These are phyloP conservation scores for Russula olivacea DNA, from an alignment of 768 basidiomycete genomes.

Conservation along the genomic window DNA sequence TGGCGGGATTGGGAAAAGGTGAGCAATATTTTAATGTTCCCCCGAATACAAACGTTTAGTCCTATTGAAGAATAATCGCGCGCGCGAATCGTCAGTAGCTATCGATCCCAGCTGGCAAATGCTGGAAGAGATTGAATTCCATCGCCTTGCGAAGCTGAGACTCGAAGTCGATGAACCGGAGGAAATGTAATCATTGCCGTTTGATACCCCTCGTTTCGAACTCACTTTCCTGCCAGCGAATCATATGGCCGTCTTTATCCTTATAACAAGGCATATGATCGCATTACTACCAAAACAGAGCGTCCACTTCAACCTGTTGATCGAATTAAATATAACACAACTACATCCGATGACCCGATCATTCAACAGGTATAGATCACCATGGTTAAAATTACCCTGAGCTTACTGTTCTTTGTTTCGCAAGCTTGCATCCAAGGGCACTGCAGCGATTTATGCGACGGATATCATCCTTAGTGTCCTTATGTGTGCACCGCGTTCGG, in stretches of 20 bases:
- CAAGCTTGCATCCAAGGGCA: constrained; percentile 73
- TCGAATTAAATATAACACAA: constrained; percentile 94
- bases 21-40: constrained; percentile 18
- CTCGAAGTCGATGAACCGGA: constrained; percentile 93
- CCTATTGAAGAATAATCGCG: constrained; percentile 57
- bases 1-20: constrained; percentile 98
- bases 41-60: background rate
- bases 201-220: background rate
- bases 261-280: constrained; percentile 94
- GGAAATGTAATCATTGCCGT: constrained; percentile 57
- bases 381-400: constrained; percentile 11
- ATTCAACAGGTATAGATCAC: constrained; percentile 68
- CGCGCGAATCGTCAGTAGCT: constrained; percentile 87
- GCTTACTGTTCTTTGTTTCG: background rate
- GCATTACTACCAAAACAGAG: constrained; percentile 90
- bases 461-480: constrained; percentile 92
- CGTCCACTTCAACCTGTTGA: constrained; percentile 87
- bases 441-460: constrained; percentile 87
- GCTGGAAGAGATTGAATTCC: constrained; percentile 96
- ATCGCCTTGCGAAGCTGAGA: constrained; percentile 82
- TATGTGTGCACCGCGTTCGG: constrained; percentile 93
- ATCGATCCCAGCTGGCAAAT: constrained; percentile 92
- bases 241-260: constrained; percentile 85
- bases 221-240: constrained; percentile 43
- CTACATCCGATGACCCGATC: constrained; percentile 95